Evolutionary conservation across 257 asterid genomes (phyloP).

Genomic region (Orobanche coerulescens): DNA sequence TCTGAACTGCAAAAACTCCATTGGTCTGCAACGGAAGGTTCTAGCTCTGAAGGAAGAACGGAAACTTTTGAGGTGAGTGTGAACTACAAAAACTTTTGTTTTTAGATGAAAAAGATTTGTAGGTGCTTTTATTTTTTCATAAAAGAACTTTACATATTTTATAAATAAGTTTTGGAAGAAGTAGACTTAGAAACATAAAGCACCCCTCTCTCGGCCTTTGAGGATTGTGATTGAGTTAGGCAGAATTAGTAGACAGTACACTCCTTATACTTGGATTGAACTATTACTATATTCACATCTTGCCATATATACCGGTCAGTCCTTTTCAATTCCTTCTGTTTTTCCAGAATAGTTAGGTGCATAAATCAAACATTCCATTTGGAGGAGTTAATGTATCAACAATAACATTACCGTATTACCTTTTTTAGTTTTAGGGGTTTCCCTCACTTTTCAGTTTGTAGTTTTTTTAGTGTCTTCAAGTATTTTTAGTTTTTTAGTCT

Average conservation of each 20-base stretch:
- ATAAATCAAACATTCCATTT: background rate
- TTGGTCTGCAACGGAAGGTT: conserved; percentile 21
- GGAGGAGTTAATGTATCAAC: background rate
- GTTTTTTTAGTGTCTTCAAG: too few relatives aligned
- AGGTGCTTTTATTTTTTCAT: background rate
- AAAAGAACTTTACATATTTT: too few relatives aligned
- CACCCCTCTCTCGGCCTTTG: too few relatives aligned
- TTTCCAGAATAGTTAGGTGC: background rate
- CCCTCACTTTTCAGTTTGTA: too few relatives aligned
- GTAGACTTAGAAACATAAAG: too few relatives aligned
- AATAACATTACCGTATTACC: background rate
- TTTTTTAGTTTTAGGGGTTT: too few relatives aligned
- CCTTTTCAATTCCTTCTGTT: background rate
- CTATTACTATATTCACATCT: background rate
- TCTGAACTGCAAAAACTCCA: conserved; percentile 29
- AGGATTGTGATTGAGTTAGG: background rate
- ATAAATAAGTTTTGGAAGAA: too few relatives aligned
- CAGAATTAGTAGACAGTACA: background rate
- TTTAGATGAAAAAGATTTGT: background rate
- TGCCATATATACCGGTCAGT: background rate
- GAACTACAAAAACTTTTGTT: too few relatives aligned
- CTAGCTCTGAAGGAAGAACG: conserved; percentile 22
- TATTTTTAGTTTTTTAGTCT: too few relatives aligned
- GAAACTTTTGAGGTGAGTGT: conserved; percentile 18
- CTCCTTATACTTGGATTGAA: background rate